Conservation (phyloP, 768 basidiomycete species). For the Lyophyllum shimeji region DNA sequence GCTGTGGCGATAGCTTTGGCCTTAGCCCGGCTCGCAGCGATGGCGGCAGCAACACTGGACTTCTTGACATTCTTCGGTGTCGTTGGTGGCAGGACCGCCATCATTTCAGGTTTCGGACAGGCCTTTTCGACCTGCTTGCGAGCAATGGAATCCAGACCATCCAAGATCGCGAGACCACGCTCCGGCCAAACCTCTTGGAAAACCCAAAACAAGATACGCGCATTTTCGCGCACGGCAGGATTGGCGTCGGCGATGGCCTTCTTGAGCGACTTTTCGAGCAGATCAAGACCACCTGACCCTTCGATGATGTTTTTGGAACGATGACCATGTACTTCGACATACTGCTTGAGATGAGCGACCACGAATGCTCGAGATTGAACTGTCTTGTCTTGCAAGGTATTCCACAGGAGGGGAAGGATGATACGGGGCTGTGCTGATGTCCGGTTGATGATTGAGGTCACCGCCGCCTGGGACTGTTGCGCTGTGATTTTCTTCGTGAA, state of each 20-base stretch:
- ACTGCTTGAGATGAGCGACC: constrained; percentile 70
- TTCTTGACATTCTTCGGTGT: constrained; percentile 69
- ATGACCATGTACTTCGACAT: constrained; percentile 70
- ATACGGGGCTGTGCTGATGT: constrained; percentile 71
- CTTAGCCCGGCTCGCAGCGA: constrained; percentile 88
- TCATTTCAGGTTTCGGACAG: constrained; percentile 61
- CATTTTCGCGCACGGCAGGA: constrained; percentile 72
- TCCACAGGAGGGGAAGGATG: constrained; percentile 67
- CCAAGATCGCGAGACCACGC: constrained; percentile 60
- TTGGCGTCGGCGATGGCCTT: constrained; percentile 78
- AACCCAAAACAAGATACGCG: constrained; percentile 76
- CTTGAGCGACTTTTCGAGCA: constrained; percentile 71
- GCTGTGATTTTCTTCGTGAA: constrained; percentile 93
- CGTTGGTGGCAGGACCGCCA: constrained; percentile 38
- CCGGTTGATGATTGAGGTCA: constrained; percentile 65
- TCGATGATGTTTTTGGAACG: constrained; percentile 70
- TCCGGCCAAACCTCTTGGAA: constrained; percentile 78
- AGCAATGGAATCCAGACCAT: constrained; percentile 62
- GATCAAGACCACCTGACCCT: constrained; percentile 61
- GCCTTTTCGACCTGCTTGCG: constrained; percentile 86
- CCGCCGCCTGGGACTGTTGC: constrained; percentile 77
- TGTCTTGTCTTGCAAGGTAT: constrained; percentile 76
- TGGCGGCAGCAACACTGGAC: constrained; percentile 79
- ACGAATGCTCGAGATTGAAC: constrained; percentile 69
- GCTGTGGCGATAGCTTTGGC: constrained; percentile 82